Evolutionary conservation across 257 asterid genomes (phyloP).

Genomic region (Anisodus acutangulus): DNA sequence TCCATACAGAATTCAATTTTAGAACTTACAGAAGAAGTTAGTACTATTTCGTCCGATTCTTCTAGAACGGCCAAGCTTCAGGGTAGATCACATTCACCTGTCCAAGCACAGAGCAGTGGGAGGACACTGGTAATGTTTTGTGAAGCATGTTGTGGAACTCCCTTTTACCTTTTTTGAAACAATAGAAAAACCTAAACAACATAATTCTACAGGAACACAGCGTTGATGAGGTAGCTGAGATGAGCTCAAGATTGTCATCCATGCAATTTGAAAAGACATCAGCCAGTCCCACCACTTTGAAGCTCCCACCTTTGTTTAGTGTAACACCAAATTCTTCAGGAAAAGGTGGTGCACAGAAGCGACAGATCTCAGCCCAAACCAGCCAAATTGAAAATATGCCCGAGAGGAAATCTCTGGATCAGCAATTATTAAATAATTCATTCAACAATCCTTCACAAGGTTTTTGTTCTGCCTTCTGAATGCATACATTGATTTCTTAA

Average conservation of each 20-base stretch:
- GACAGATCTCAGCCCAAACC: slow-evolving; percentile 59
- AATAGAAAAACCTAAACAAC: slow-evolving; percentile 7
- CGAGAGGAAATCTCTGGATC: slow-evolving; percentile 60
- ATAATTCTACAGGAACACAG: slow-evolving; percentile 63
- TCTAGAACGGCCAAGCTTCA: slow-evolving; percentile 57
- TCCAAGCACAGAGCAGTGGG: slow-evolving; percentile 79
- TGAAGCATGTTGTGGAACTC: neutral
- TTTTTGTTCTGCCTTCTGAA: slow-evolving; percentile 42
- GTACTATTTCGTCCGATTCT: slow-evolving; percentile 66
- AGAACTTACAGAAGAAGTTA: slow-evolving; percentile 88
- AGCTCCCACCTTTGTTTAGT: slow-evolving; percentile 95
- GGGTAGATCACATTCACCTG: slow-evolving; percentile 69
- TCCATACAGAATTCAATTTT: slow-evolving; percentile 84
- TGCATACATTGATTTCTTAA: slow-evolving; percentile 29
- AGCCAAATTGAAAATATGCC: slow-evolving; percentile 55
- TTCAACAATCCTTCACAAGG: slow-evolving; percentile 63
- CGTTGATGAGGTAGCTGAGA: slow-evolving; percentile 68
- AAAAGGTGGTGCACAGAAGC: slow-evolving; percentile 76
- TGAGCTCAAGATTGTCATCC: slow-evolving; percentile 75
- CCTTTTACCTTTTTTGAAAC: neutral
- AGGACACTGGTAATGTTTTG: slow-evolving; percentile 59
- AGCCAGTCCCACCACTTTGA: slow-evolving; percentile 79
- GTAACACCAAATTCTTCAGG: slow-evolving; percentile 85
- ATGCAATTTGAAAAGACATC: slow-evolving; percentile 79
- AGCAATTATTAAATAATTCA: slow-evolving; percentile 49